A percentile compares a stretch with the other conserved stretches of the same genome.
Conservation (phyloP, 257 asterid genomes). For the Nicotiana undulata region DNA sequence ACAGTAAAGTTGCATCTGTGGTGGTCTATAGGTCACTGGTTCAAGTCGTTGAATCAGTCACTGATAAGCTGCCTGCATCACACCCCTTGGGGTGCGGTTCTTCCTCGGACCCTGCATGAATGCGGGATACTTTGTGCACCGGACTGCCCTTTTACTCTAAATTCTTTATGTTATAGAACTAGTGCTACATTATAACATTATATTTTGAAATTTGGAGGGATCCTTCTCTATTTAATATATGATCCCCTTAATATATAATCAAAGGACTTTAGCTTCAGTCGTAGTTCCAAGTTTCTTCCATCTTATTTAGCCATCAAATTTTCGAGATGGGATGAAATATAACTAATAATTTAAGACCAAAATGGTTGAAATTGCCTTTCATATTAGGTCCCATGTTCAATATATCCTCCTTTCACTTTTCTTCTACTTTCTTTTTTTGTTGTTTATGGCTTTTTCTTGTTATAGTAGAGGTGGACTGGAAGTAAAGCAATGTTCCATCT, state of each 20-base stretch:
- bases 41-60: too few species aligned
- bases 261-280: background rate
- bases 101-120: too few species aligned
- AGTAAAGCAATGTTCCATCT: conserved; percentile 52
- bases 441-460: conserved; percentile 18
- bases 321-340: background rate
- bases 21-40: too few species aligned
- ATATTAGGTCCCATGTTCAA: conserved; percentile 7
- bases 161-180: too few species aligned
- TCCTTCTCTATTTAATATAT: background rate
- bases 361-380: conserved; percentile 9
- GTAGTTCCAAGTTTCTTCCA: background rate
- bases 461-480: conserved; percentile 42
- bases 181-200: too few species aligned
- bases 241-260: background rate
- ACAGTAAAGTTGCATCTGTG: too few species aligned
- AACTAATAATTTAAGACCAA: background rate
- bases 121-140: too few species aligned
- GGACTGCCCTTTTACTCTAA: too few species aligned
- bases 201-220: too few species aligned
- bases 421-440: background rate
- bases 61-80: too few species aligned
- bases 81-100: too few species aligned
- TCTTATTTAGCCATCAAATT: background rate
- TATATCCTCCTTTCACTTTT: background rate